Evolutionary conservation across 75 land plant species (phyloP).

Genomic region (Pinus taeda): DNA sequence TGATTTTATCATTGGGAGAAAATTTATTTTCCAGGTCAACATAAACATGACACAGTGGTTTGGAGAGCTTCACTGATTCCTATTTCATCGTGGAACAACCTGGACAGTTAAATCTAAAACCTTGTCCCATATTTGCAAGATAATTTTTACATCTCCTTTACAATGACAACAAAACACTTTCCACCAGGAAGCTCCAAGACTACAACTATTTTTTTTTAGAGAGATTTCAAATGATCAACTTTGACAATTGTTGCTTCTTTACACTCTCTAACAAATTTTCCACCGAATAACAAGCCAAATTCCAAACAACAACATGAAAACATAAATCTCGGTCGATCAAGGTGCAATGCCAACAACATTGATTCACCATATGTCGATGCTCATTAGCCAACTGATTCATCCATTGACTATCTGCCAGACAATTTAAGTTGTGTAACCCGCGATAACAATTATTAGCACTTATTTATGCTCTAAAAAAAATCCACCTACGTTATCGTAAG

Average conservation of each 20-base stretch:
- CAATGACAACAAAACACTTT: conserved; percentile 53
- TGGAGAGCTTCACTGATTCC: conserved; percentile 70
- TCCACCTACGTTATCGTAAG: too few relatives aligned
- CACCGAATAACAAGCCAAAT: conserved; percentile 79
- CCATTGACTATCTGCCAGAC: too few relatives aligned
- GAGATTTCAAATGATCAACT: conserved; percentile 89
- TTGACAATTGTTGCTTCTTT: conserved; percentile 50
- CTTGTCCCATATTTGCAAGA: conserved; percentile 72
- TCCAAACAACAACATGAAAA: conserved; percentile 21
- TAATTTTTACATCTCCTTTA: conserved; percentile 92
- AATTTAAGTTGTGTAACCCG: too few relatives aligned
- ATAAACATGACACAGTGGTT: conserved; percentile 81
- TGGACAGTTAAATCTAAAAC: conserved; percentile 50
- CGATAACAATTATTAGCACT: too few relatives aligned
- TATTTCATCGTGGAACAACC: conserved; percentile 56
- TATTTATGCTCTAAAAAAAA: too few relatives aligned
- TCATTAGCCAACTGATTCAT: too few relatives aligned
- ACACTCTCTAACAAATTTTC: conserved; percentile 63
- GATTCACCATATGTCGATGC: too few relatives aligned
- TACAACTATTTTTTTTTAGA: conserved; percentile 80
- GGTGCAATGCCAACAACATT: too few relatives aligned
- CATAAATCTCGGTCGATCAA: too few relatives aligned
- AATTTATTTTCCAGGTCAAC: conserved; percentile 65
- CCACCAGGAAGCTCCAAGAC: conserved; percentile 60
- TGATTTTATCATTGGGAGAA: conserved; percentile 32